Conservation (phyloP, 345 rosid genomes). For the Eucalyptus viminalis region DNA sequence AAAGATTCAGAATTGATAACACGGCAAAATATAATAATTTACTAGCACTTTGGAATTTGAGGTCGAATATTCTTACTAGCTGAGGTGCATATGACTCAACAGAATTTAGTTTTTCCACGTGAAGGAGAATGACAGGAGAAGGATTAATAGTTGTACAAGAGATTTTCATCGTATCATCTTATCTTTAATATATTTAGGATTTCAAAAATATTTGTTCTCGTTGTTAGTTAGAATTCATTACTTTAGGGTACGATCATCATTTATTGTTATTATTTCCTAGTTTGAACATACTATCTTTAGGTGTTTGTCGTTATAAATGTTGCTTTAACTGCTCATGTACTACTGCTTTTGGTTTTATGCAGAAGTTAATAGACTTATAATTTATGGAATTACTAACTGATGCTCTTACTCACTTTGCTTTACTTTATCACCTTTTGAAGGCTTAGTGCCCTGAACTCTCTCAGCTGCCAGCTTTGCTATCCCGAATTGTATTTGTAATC, state of each 20-base stretch:
- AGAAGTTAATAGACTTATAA: neutral
- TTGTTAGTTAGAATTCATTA: neutral
- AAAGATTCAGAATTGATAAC: neutral
- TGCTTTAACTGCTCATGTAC: neutral
- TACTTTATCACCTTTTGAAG: neutral
- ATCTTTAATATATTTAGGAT: neutral
- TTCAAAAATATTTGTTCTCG: neutral
- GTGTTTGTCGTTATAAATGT: neutral
- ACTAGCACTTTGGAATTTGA: neutral
- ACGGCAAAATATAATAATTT: neutral
- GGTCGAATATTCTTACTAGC: neutral
- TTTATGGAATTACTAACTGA: neutral
- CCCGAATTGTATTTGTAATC: neutral
- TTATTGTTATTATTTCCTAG: neutral
- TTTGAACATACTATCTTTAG: neutral
- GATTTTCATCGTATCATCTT: neutral
- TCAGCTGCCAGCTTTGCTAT: neutral
- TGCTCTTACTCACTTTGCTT: neutral
- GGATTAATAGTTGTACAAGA: neutral
- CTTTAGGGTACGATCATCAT: neutral
- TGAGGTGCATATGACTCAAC: neutral
- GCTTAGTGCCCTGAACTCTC: neutral
- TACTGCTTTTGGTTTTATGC: neutral
- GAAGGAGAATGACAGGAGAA: neutral
- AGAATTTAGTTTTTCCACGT: neutral